Evolutionary conservation across 129 eudicot species (phyloP).

Genomic region (Tagetes patula): DNA sequence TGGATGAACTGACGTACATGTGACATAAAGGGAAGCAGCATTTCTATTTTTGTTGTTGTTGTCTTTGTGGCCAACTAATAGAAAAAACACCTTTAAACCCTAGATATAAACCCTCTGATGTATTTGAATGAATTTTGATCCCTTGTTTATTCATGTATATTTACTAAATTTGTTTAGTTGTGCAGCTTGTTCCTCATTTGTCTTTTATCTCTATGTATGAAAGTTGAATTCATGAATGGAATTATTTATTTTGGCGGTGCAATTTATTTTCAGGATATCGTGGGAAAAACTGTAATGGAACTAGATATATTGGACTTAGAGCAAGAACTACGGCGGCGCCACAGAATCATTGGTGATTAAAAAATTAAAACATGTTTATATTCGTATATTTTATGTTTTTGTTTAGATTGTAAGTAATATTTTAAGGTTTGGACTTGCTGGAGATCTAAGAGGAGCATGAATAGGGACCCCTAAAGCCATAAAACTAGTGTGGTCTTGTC

Average conservation of each 20-base stretch:
- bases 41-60: no score
- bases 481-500: slow-evolving; percentile 96
- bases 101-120: no score
- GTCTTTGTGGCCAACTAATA: no score
- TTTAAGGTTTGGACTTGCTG: slow-evolving; percentile 89
- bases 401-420: background rate
- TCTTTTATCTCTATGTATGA: no score
- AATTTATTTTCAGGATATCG: slow-evolving; percentile 53
- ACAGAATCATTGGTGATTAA: slow-evolving; percentile 78
- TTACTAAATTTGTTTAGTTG: no score
- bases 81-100: no score
- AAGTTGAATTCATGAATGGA: no score
- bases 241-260: background rate
- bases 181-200: no score
- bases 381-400: background rate
- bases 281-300: slow-evolving; percentile 92
- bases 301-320: slow-evolving; percentile 82
- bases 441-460: slow-evolving; percentile 97
- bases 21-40: no score
- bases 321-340: slow-evolving; percentile 99
- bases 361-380: background rate
- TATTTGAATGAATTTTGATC: no score
- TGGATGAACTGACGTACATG: no score
- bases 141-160: slow-evolving; percentile 70
- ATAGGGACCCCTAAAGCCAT: slow-evolving; percentile 95